Evolutionary conservation across 2,329 filamentous ascomycete genomes (phyloP).

Genomic region (Didymellaceae sp.): DNA sequence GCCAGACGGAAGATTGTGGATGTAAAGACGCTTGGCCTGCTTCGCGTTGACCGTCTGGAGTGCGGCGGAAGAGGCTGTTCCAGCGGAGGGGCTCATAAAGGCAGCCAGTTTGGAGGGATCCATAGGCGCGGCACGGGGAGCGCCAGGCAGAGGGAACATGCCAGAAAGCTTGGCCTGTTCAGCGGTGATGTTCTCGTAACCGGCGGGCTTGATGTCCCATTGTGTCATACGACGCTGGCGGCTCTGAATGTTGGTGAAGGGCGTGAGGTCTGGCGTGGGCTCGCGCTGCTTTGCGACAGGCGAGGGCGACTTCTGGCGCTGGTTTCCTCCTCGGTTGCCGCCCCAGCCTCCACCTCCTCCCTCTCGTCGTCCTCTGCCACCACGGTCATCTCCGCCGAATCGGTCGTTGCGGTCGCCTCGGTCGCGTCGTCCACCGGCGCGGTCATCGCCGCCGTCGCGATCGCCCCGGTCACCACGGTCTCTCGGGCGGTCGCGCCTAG

Average conservation of each 20-base stretch:
- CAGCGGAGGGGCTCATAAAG: constrained; percentile 89
- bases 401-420: constrained; percentile 53
- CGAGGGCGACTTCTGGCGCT: constrained; percentile 73
- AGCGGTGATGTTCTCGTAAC: constrained; percentile 97
- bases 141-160: constrained; percentile 98
- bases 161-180: constrained; percentile 98
- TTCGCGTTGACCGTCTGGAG: constrained; percentile 92
- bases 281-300: constrained; percentile 87
- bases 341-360: constrained; percentile 24
- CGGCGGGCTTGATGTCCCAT: constrained; percentile 99
- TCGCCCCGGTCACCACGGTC: constrained; percentile 38
- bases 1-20: constrained; percentile 77
- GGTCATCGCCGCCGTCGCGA: constrained; percentile 45
- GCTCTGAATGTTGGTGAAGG: constrained; percentile 80
- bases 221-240: constrained; percentile 93
- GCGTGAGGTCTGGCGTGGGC: constrained; percentile 91
- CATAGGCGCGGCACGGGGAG: constrained; percentile 92
- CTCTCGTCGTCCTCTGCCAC: constrained; percentile 33
- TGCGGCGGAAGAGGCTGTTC: constrained; percentile 72
- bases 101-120: constrained; percentile 92
- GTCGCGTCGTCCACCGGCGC: constrained; percentile 42
- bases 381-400: constrained; percentile 50
- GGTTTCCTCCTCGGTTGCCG: constrained; percentile 31
- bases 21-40: constrained; percentile 89
- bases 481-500: constrained; percentile 44